A percentile compares a stretch with the other conserved stretches of the same genome.
Conservation (phyloP, 495 filamentous ascomycete species). For the Daldinia concentrica region DNA sequence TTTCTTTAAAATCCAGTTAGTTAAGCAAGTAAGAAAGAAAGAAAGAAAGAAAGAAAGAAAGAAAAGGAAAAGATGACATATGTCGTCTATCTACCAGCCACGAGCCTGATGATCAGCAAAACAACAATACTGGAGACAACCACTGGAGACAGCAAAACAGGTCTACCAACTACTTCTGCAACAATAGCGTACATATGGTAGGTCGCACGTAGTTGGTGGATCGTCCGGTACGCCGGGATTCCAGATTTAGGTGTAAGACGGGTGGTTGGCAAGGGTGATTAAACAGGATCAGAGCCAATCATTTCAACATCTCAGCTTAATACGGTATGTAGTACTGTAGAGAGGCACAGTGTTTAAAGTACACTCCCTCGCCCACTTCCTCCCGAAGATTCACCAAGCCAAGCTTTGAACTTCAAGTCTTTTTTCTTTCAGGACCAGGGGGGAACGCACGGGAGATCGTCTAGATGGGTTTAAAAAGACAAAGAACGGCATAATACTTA, state of each 20-base stretch:
- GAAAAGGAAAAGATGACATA: conserved; percentile 1
- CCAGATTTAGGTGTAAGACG: conserved; percentile 33
- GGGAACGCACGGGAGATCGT: conserved; percentile 13
- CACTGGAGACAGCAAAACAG: conserved; percentile 17
- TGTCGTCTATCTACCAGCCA: conserved; percentile 9
- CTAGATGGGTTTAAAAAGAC: neutral
- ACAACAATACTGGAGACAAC: conserved; percentile 17
- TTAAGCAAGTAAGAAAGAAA: conserved; percentile 2
- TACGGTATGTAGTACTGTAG: conserved; percentile 35
- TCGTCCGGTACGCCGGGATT: conserved; percentile 37
- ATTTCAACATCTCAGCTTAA: conserved; percentile 22
- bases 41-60: neutral
- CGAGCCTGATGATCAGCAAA: conserved; percentile 20
- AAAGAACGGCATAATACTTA: neutral
- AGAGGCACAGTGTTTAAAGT: conserved; percentile 12
- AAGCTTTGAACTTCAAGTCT: too few relatives aligned
- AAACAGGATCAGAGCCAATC: conserved; percentile 26
- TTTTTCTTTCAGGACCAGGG: neutral
- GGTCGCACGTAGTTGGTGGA: conserved; percentile 25
- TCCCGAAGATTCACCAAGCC: too few relatives aligned
- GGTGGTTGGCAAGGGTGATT: conserved; percentile 38
- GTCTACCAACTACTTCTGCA: conserved; percentile 7
- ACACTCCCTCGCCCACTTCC: too few relatives aligned
- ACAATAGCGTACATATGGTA: conserved; percentile 9
- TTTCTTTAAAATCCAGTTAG: conserved; percentile 6